Base-by-base conservation (phyloP, 352 stramenopile species). In the Globisporangium nodosum region DNA sequence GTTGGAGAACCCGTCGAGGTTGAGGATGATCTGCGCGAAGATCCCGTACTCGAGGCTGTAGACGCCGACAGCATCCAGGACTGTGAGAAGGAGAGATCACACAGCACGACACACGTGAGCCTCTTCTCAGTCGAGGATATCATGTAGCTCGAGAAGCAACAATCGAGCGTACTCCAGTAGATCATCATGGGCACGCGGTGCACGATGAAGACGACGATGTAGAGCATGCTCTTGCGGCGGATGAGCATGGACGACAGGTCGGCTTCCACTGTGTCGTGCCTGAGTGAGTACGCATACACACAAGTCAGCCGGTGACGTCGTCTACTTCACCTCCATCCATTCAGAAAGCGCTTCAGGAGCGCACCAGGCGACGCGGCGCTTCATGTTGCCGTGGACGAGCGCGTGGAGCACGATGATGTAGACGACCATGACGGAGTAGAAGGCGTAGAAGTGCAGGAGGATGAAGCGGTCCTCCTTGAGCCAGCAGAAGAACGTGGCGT, bases 401-500 rank as follows among this genome's bases (percentile, higher is more conserved):
- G 74, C 62, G 15, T 89, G 69, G 30, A 91, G 67, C 30, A 83
- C 65, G 49, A 88, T 67, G 65, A 91, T 92, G 62, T 90, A 83
- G 33, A 87, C 61, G 45, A 88, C 73, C 65, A 88, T 76, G 52
- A 77, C 49, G 33, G 83, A 50, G 54, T 90, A 88, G 58, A 88
- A 87, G 37, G 76, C 49, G 60, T 92, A 91, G 61, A 90, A 94
- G 43, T 89, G 86, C 7, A 87, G 49, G 37, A 92, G 83, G 67
- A 90, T 85, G 60, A 76, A 70, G 20, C 70, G 60, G 27, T 82
- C 75, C 24, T 91, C 76, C 27, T 69, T 65, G 51, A 94, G 66
- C 81, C 81, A 94, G 69, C 85, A 94, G 64, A 81, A 92, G 67
- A 92, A 92, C 46, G 81, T 92, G 46, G 82, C 75, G 63, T 92